Percentiles rank a stretch among this genome's conserved stretches.
Conservation (phyloP, 345 rosid species). For the Nephelium lappaceum region DNA sequence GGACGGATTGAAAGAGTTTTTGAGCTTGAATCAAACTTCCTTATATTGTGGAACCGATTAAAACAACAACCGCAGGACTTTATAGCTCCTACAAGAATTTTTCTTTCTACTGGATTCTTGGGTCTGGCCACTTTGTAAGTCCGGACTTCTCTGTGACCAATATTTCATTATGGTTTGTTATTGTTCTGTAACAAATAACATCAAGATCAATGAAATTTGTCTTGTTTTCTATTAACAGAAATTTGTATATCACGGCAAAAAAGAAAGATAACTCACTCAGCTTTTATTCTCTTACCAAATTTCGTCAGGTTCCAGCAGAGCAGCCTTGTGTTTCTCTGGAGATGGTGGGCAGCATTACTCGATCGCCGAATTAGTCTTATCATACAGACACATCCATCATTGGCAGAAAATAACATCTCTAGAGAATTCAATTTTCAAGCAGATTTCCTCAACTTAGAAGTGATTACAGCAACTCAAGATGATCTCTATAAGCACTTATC, state of each 20-base stretch:
- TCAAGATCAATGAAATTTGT: too few species aligned
- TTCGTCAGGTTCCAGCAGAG: slow-evolving; percentile 43
- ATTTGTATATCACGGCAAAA: too few species aligned
- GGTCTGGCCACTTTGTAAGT: slow-evolving; percentile 48
- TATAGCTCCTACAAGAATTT: slow-evolving; percentile 36
- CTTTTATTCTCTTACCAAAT: background rate
- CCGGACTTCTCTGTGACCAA: background rate
- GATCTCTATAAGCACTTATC: background rate
- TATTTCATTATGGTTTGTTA: too few species aligned
- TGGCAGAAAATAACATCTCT: background rate
- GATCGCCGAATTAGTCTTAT: slow-evolving; percentile 30
- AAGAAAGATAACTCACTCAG: background rate
- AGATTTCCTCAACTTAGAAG: background rate
- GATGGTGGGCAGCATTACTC: slow-evolving; percentile 43
- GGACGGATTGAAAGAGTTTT: slow-evolving; percentile 35
- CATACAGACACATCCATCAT: background rate
- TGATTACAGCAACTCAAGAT: background rate
- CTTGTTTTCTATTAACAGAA: too few species aligned
- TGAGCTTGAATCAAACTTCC: slow-evolving; percentile 27
- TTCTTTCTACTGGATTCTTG: slow-evolving; percentile 43
- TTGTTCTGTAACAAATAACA: too few species aligned
- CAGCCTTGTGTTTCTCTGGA: slow-evolving; percentile 46
- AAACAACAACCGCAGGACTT: slow-evolving; percentile 33
- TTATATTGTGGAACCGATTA: slow-evolving; percentile 33
- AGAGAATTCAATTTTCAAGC: too few species aligned